Evolutionary conservation across 345 rosid genomes (phyloP).

Genomic region (Salix brachista): DNA sequence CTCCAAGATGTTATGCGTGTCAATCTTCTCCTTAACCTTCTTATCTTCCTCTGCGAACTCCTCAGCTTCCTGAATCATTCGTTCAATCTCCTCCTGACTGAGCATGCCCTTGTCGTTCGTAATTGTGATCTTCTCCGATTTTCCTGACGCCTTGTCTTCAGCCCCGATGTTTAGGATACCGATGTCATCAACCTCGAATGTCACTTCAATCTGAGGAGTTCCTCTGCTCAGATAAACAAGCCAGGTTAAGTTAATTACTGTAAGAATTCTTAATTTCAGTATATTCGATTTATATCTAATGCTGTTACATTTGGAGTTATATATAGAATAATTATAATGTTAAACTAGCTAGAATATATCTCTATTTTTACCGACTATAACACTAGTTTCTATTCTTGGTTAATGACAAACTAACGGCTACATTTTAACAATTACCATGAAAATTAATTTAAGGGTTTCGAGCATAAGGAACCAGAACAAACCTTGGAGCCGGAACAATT

Average conservation of each 20-base stretch:
- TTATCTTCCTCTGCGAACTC: conserved; percentile 27
- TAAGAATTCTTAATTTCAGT: too few relatives aligned
- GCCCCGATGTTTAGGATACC: conserved; percentile 22
- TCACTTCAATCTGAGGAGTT: conserved; percentile 25
- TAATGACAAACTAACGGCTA: too few relatives aligned
- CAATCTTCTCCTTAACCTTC: conserved; percentile 28
- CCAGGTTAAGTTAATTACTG: neutral
- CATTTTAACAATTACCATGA: neutral
- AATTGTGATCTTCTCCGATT: conserved; percentile 18
- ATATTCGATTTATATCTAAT: too few relatives aligned
- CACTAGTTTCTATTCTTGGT: too few relatives aligned
- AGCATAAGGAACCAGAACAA: neutral
- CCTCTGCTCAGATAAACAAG: conserved; percentile 8
- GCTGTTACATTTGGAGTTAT: too few relatives aligned
- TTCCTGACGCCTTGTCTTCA: conserved; percentile 22
- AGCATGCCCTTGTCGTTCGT: conserved; percentile 23
- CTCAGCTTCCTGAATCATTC: conserved; percentile 20
- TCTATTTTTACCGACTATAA: too few relatives aligned
- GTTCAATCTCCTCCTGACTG: conserved; percentile 26
- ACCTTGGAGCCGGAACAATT: conserved; percentile 29
- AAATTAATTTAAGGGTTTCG: neutral
- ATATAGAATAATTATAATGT: too few relatives aligned
- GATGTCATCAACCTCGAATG: conserved; percentile 23
- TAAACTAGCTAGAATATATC: too few relatives aligned
- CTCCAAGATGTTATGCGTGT: conserved; percentile 27